A percentile compares a stretch with the other conserved stretches of the same genome.
Evolutionary conservation across 2,329 filamentous ascomycete species (phyloP).

Genomic region (Trichophyton rubrum): DNA sequence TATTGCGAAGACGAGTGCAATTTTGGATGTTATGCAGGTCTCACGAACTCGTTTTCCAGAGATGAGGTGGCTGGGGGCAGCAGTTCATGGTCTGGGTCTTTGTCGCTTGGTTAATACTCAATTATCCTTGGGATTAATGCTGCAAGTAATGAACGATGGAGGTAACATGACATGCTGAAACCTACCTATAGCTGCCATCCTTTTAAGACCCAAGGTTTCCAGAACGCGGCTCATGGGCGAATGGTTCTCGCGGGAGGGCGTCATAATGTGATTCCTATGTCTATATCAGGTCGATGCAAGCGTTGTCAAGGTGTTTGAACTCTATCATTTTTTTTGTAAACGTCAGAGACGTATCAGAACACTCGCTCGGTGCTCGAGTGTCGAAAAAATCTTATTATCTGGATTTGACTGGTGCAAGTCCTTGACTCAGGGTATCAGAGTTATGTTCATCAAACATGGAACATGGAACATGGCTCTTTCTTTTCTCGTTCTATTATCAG

Average conservation of each 20-base stretch:
- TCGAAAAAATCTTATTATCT: background rate
- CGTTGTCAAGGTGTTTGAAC: background rate
- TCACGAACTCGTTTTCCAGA: background rate
- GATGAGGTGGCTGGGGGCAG: background rate
- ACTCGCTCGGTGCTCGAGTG: background rate
- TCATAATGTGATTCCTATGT: background rate
- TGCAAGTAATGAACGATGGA: conserved; percentile 3
- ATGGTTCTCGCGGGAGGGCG: background rate
- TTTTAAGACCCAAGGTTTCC: background rate
- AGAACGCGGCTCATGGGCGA: background rate
- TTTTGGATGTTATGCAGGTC: conserved; percentile 1
- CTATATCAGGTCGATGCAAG: background rate
- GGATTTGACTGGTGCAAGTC: background rate
- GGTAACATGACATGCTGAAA: conserved; percentile 2
- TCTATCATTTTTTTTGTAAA: background rate
- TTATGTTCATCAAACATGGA: background rate
- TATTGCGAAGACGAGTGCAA: background rate
- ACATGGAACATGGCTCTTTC: background rate
- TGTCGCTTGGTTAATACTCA: background rate
- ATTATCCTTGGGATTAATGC: conserved; percentile 1
- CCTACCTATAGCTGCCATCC: background rate
- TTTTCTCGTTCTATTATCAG: background rate
- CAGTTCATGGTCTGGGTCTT: background rate
- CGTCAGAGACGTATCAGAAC: background rate
- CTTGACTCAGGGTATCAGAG: background rate